phyloP scores from a whole-genome alignment of 1,284 basidiomycete species.

The Tilletia setariae region DNA sequence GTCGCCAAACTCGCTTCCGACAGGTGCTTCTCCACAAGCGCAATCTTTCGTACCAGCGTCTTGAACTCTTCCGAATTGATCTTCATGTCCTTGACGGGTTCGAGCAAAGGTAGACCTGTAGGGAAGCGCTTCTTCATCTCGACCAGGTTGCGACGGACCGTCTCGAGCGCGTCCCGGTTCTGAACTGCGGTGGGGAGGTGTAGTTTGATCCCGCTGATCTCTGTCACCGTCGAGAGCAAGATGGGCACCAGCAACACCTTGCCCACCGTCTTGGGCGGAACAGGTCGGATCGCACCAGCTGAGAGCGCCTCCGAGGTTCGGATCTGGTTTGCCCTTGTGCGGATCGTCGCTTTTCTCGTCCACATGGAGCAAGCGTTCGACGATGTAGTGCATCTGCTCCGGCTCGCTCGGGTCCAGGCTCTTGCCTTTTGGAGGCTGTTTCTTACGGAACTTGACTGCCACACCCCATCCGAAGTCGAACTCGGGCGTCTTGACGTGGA shows the following conservation, averaged over 20 bases:
- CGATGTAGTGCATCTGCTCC: conserved; percentile 84
- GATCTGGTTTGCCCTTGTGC: conserved; percentile 20
- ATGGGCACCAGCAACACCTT: conserved; percentile 85
- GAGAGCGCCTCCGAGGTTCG: conserved; percentile 19
- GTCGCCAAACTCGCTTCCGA: conserved; percentile 61
- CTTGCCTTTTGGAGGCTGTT: conserved; percentile 58
- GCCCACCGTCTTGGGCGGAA: conserved; percentile 34
- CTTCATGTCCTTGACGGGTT: conserved; percentile 92
- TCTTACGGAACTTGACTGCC: conserved; percentile 86
- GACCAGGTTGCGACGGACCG: conserved; percentile 79
- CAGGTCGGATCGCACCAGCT: conserved; percentile 33
- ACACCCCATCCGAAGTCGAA: conserved; percentile 95
- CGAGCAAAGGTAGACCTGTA: conserved; percentile 72
- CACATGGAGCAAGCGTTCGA: conserved; percentile 88
- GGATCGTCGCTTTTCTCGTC: conserved; percentile 51
- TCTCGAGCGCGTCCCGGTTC: conserved; percentile 70
- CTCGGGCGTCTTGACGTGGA: conserved; percentile 80
- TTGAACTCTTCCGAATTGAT: conserved; percentile 92
- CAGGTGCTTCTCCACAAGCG: conserved; percentile 37
- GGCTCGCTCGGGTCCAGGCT: conserved; percentile 61
- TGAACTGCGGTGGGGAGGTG: conserved; percentile 87
- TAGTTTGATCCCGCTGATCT: conserved; percentile 81
- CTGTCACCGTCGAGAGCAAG: conserved; percentile 78
- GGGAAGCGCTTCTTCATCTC: conserved; percentile 89
- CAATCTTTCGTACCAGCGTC: conserved; percentile 60